These are phyloP conservation scores for Cyclostephanos tholiformis DNA, from an alignment of 108 stramenopile species.

Conservation along the genomic window DNA sequence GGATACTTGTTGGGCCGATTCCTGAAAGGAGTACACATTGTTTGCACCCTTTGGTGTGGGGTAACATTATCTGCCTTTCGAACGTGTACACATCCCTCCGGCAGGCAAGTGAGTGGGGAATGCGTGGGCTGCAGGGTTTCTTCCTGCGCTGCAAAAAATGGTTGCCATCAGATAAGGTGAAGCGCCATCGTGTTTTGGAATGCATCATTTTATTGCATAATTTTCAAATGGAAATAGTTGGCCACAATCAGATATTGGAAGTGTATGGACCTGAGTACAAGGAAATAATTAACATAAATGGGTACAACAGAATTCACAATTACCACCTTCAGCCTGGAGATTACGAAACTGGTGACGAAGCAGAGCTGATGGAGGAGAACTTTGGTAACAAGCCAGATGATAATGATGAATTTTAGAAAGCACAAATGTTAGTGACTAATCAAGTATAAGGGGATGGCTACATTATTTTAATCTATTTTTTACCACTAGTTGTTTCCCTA, in stretches of 20 bases:
- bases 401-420: too few species aligned
- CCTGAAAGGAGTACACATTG: too few species aligned
- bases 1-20: too few species aligned
- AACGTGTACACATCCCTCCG: slow-evolving; percentile 10
- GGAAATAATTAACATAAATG: neutral
- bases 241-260: slow-evolving; percentile 9
- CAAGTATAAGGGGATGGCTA: too few species aligned
- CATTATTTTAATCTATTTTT: too few species aligned
- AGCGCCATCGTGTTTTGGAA: neutral
- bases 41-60: slow-evolving; percentile 4
- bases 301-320: neutral
- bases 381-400: too few species aligned
- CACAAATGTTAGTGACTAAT: too few species aligned
- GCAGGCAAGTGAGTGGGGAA: too few species aligned
- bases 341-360: neutral
- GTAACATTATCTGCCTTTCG: neutral
- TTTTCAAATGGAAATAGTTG: neutral
- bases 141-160: slow-evolving; percentile 1
- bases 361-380: neutral
- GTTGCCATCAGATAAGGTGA: neutral
- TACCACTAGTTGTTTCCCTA: too few species aligned
- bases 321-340: slow-evolving; percentile 1
- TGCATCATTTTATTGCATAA: slow-evolving; percentile 9
- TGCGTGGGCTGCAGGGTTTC: too few species aligned
- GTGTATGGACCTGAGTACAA: too few species aligned